Evolutionary conservation across 768 basidiomycete species (phyloP), one percentile per base, ranked within the genome.

Genomic region (Auricularia heimuer): DNA sequence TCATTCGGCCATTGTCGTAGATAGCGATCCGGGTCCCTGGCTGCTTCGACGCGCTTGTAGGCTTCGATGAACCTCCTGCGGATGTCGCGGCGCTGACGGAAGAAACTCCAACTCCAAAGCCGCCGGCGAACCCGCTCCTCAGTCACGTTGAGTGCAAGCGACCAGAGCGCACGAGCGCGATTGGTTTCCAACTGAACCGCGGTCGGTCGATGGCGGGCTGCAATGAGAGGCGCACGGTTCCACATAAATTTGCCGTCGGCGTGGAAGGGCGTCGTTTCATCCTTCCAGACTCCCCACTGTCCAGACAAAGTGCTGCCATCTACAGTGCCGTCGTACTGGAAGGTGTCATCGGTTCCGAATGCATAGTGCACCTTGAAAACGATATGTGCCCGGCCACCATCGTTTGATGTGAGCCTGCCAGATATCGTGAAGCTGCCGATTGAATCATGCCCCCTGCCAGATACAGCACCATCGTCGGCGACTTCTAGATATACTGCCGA

Each of bases 81-180:
- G 14, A 67, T 67, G n/a, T 71, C 69, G 2, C 72, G 68, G 8
- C 77, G 69, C 61, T 72, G 66, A 62, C 70, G 68, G 70, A 77
- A 73, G 65, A 69, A 73, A 3, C 68, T 63, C 75, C 74, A 76
- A 2, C 74, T 72, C 71, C 73, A 76, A 7, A 64, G 39, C 37
- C 68, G 66, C 44, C 67, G 67, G 12, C 72, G 71, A 10, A 71
- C 68, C 10, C 69, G 58, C 62, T 72, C 64, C 45, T 64, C 51
- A 14, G 70, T 68, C 12, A 74, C 71, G 0, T 66, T 63, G 14
- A 71, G 64, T 1, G 77, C 78, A 61, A 73, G 77, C 4, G 63
- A 68, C 77, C 77, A 79, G 7, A 75, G 65, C 0, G 75, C 71
- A 2, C 69, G 66, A 21, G 72, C 42, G 58, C 67, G 71, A 65